Base-by-base conservation (phyloP, 2,329 filamentous ascomycete species). In the Chaetomium sp. region DNA sequence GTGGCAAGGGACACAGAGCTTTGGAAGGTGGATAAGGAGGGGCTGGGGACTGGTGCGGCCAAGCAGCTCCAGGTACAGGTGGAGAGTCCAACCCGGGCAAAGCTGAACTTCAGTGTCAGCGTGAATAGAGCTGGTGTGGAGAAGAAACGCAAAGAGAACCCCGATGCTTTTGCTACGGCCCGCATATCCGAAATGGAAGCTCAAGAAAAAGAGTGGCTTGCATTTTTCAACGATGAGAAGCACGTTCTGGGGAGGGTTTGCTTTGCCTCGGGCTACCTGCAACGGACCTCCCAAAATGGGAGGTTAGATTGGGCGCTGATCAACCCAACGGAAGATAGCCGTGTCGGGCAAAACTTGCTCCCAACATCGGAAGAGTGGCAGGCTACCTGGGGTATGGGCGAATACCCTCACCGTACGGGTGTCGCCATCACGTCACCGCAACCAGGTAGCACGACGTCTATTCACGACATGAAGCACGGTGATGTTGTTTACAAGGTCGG, bases 271-370 rank as follows among this genome's bases (percentile, higher is more conserved):
- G 46, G 46, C 14, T 49, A 27, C 46, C 5, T 49, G 46, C 12
- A 37, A n/a, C 46, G 46, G n/a, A 49, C 19, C 46, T 12, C 9
- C 9, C 9, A 6, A 27, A 11, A 11, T 49, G 46, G 46, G 12
- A 27, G 46, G 38, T 27, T 49, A 36, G 46, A 49, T 27, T 49
- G 46, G 46, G 46, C 46, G 35, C 32, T 49, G 46, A 49, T 49
- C 27, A 1, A 1, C 8, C 46, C 46, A 9, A 10, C 35, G 3
- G 9, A 27, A 14, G 35, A 49, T 8, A 10, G 32, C n/a, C 34
- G 46, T n/a, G n/a, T 49, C 2, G 46, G 46, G n/a, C 19, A 46
- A 33, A 49, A 49, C 46, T 5, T 9, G 10, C 46, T 49, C n/a
- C 46, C 46, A 6, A 49, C 19, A 6, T 10, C 5, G n/a, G 7